A percentile compares a stretch with the other conserved stretches of the same genome.
These are phyloP conservation scores for Botryotinia globosa DNA, from an alignment of 2,329 filamentous ascomycete species.

Conservation along the genomic window DNA sequence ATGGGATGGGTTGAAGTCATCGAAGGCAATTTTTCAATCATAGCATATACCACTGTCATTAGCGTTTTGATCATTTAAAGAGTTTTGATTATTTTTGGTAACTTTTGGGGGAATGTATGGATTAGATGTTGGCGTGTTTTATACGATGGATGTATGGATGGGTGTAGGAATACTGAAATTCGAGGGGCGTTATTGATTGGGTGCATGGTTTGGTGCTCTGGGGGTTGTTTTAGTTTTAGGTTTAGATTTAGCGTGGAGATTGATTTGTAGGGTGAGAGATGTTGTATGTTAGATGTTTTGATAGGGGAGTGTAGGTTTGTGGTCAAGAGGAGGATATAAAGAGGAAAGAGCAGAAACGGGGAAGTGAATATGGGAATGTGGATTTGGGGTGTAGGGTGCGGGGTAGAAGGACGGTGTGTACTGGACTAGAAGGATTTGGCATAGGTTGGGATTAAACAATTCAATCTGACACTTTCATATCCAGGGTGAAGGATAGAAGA, in stretches of 20 bases:
- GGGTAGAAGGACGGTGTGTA: neutral
- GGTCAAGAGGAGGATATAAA: neutral
- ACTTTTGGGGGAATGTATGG: neutral
- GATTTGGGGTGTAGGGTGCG: neutral
- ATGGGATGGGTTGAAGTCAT: constrained; percentile 4
- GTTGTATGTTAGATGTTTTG: constrained; percentile 1
- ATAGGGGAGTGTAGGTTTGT: neutral
- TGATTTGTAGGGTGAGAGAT: neutral
- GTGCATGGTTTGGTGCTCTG: neutral
- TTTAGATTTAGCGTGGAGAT: neutral
- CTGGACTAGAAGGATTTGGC: neutral
- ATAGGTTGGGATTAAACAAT: neutral
- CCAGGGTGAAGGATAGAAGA: neutral
- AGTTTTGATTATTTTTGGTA: constrained; percentile 1
- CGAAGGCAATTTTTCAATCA: constrained; percentile 13
- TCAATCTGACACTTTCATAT: neutral
- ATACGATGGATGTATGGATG: neutral
- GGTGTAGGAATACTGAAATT: constrained; percentile 9
- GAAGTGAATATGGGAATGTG: neutral
- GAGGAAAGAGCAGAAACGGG: no score
- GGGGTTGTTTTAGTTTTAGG: neutral
- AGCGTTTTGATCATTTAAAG: constrained; percentile 19
- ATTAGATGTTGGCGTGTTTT: constrained; percentile 1
- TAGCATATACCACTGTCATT: constrained; percentile 23
- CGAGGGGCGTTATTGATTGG: neutral